Conservation (phyloP, 2,329 filamentous ascomycete genomes). For the Alternaria arborescens region DNA sequence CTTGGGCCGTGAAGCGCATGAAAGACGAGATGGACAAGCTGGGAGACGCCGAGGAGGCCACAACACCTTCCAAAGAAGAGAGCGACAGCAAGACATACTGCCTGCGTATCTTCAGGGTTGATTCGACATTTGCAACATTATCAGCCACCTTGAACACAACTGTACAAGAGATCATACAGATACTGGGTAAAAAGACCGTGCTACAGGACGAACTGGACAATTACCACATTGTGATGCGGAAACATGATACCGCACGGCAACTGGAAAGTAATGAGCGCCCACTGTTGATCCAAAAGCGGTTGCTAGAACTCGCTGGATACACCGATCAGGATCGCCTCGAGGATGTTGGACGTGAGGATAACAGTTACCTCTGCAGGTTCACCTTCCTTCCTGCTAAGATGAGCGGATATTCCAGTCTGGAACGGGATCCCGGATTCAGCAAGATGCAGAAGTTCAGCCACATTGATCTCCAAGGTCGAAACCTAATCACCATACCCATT, state of each 20-base stretch:
- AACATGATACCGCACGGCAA: slow-evolving; percentile 87
- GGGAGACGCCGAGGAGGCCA: slow-evolving; percentile 73
- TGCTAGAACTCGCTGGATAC: slow-evolving; percentile 92
- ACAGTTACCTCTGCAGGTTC: slow-evolving; percentile 95
- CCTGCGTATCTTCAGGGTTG: slow-evolving; percentile 92
- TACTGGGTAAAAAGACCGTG: slow-evolving; percentile 93
- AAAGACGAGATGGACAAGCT: slow-evolving; percentile 69
- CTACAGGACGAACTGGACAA: slow-evolving; percentile 89
- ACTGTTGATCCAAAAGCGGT: slow-evolving; percentile 86
- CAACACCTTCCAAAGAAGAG: slow-evolving; percentile 72
- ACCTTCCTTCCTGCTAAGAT: slow-evolving; percentile 91
- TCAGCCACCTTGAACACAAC: slow-evolving; percentile 84
- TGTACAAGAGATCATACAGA: slow-evolving; percentile 85
- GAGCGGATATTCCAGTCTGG: slow-evolving; percentile 76
- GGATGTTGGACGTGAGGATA: slow-evolving; percentile 94
- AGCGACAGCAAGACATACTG: slow-evolving; percentile 83
- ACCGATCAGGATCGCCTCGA: slow-evolving; percentile 85
- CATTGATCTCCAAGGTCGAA: slow-evolving; percentile 88
- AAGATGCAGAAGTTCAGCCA: slow-evolving; percentile 92
- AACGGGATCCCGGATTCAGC: slow-evolving; percentile 79
- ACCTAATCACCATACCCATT: slow-evolving; percentile 94
- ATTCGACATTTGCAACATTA: slow-evolving; percentile 93
- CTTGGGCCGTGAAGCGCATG: slow-evolving; percentile 86
- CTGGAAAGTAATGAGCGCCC: slow-evolving; percentile 81
- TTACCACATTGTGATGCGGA: slow-evolving; percentile 94